A percentile compares a stretch with the other conserved stretches of the same genome.
These are phyloP conservation scores for Kwoniella heveanensis DNA, from an alignment of 768 basidiomycete species.

Conservation along the genomic window DNA sequence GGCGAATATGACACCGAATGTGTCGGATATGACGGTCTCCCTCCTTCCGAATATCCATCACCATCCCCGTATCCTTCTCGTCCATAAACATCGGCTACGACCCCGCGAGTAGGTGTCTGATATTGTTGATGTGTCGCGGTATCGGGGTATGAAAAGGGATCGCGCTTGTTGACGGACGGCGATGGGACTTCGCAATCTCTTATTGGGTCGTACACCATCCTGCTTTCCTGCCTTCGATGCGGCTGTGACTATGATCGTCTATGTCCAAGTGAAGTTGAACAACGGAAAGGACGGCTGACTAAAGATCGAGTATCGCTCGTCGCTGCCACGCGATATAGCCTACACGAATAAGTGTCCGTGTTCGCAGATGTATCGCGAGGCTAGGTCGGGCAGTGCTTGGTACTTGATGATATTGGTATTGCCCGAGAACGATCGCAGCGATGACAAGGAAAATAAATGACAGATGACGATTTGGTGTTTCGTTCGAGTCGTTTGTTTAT, in stretches of 20 bases:
- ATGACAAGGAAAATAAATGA: neutral
- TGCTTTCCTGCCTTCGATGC: too few species aligned
- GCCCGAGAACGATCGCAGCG: neutral
- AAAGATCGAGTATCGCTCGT: too few species aligned
- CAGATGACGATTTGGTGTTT: neutral
- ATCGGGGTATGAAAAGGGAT: slow-evolving; percentile 12
- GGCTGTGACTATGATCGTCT: too few species aligned
- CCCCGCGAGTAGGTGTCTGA: neutral
- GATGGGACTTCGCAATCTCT: slow-evolving; percentile 48
- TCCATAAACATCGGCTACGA: neutral
- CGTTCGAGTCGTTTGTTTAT: too few species aligned
- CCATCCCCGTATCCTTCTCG: slow-evolving; percentile 5
- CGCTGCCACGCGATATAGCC: too few species aligned
- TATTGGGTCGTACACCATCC: slow-evolving; percentile 54
- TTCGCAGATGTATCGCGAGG: too few species aligned
- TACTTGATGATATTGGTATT: too few species aligned
- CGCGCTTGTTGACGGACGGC: slow-evolving; percentile 28
- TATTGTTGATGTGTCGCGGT: neutral
- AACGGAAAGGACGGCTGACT: too few species aligned
- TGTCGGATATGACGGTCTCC: slow-evolving; percentile 2
- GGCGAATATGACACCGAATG: slow-evolving; percentile 23
- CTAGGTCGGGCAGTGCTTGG: too few species aligned
- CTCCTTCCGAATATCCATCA: slow-evolving; percentile 4
- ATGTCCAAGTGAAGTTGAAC: too few species aligned
- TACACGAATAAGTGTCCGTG: too few species aligned